phyloP scores from a whole-genome alignment of 805 yeast genomes.

The Metschnikowia noctiluminum region DNA sequence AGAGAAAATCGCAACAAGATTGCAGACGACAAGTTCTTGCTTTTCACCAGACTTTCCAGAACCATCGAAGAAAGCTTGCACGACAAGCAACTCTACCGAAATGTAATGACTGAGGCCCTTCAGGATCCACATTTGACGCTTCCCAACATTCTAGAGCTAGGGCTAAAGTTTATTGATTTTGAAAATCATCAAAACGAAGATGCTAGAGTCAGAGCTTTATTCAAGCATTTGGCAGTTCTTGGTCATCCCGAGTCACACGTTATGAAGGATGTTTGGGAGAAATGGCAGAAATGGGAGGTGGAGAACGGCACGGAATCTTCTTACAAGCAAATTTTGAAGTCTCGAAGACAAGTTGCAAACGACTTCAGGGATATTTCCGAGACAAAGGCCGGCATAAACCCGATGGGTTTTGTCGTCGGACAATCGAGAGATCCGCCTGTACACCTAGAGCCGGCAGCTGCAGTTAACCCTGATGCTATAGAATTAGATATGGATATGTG shows the following conservation, averaged over 20 bases:
- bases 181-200: slow-evolving; percentile 55
- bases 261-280: slow-evolving; percentile 45
- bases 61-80: slow-evolving; percentile 9
- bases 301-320: slow-evolving; percentile 66
- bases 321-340: slow-evolving; percentile 69
- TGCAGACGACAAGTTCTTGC: slow-evolving; percentile 22
- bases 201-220: slow-evolving; percentile 60
- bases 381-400: slow-evolving; percentile 20
- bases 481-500: slow-evolving; percentile 49
- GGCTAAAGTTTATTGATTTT: slow-evolving; percentile 51
- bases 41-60: slow-evolving; percentile 16
- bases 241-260: slow-evolving; percentile 21
- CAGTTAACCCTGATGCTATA: slow-evolving; percentile 58
- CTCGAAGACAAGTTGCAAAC: slow-evolving; percentile 43
- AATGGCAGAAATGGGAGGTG: slow-evolving; percentile 75
- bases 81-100: slow-evolving; percentile 23
- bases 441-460: background rate
- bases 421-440: slow-evolving; percentile 19
- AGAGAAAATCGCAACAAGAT: slow-evolving; percentile 15
- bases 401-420: slow-evolving; percentile 49
- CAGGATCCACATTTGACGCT: slow-evolving; percentile 43
- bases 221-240: slow-evolving; percentile 35
- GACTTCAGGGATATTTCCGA: slow-evolving; percentile 16
- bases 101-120: slow-evolving; percentile 43
- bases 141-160: slow-evolving; percentile 38